These are phyloP conservation scores for Backusella tuberculispora DNA, from an alignment of 192 early-diverging fungal species.

Conservation along the genomic window DNA sequence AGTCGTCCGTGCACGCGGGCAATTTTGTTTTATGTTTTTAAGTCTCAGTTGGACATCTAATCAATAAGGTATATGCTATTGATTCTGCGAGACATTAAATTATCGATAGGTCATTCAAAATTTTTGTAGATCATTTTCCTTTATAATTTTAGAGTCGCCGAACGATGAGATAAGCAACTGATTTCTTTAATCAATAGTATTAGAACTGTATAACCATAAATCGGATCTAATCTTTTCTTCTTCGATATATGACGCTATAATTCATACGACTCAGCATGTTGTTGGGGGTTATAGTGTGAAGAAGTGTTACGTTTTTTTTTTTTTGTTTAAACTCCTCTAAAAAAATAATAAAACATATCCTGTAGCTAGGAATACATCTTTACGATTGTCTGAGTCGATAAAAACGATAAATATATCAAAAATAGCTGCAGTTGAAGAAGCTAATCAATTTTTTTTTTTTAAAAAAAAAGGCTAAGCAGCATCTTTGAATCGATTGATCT, in stretches of 20 bases:
- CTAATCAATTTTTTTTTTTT: too few relatives aligned
- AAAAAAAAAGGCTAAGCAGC: too few relatives aligned
- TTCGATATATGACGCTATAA: neutral
- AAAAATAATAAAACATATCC: slow-evolving; percentile 8
- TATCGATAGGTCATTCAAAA: neutral
- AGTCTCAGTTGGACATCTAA: neutral
- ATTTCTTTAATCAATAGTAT: neutral
- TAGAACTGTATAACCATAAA: neutral
- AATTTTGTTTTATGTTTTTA: neutral
- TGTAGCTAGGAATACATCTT: neutral
- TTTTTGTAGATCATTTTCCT: neutral
- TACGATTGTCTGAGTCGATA: neutral
- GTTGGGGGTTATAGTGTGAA: neutral
- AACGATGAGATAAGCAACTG: neutral
- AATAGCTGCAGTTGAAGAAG: too few relatives aligned
- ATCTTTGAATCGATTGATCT: too few relatives aligned
- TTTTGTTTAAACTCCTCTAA: neutral
- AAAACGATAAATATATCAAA: neutral
- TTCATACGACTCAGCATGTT: neutral
- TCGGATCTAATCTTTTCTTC: neutral
- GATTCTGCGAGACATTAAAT: neutral
- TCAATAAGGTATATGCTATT: neutral
- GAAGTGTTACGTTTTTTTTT: slow-evolving; percentile 2
- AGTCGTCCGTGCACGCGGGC: neutral
- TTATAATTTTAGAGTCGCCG: neutral